A percentile compares a stretch with the other conserved stretches of the same genome.
phyloP scores from a whole-genome alignment of 805 yeast species.

The Candida railenensis region DNA sequence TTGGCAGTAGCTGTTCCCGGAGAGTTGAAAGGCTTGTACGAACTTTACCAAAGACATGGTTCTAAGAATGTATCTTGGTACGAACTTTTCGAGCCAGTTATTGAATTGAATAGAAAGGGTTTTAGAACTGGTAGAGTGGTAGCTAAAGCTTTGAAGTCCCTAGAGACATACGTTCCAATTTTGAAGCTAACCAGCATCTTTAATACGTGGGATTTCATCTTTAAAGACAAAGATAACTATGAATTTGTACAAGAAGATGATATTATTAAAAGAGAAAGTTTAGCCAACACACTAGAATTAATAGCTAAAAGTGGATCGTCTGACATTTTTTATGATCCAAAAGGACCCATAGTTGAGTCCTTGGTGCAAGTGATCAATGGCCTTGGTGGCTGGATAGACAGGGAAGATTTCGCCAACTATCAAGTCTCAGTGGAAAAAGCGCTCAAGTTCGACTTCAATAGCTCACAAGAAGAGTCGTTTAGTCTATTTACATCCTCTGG shows the following conservation, averaged over 20 bases:
- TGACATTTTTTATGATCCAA: slow-evolving; percentile 79
- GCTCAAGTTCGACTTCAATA: slow-evolving; percentile 17
- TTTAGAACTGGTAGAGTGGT: slow-evolving; percentile 40
- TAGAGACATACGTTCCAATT: slow-evolving; percentile 29
- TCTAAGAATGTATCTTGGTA: slow-evolving; percentile 73
- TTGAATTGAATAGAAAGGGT: slow-evolving; percentile 62
- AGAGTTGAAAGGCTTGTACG: slow-evolving; percentile 79
- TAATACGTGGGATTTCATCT: slow-evolving; percentile 58
- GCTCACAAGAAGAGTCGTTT: slow-evolving; percentile 13
- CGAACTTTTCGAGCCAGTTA: slow-evolving; percentile 74
- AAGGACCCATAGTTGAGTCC: slow-evolving; percentile 66
- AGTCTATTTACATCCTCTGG: slow-evolving; percentile 56
- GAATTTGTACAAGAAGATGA: slow-evolving; percentile 54
- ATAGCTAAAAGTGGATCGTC: slow-evolving; percentile 78
- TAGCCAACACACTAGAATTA: slow-evolving; percentile 64
- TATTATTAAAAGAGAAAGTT: slow-evolving; percentile 51
- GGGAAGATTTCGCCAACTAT: slow-evolving; percentile 68
- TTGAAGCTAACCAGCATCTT: slow-evolving; percentile 10
- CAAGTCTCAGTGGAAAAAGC: slow-evolving; percentile 43
- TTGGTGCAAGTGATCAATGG: slow-evolving; percentile 50
- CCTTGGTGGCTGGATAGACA: slow-evolving; percentile 66
- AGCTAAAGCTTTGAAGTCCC: slow-evolving; percentile 21
- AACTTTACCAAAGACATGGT: slow-evolving; percentile 58
- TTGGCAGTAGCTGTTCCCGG: slow-evolving; percentile 91
- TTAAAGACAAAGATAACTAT: slow-evolving; percentile 25